phyloP scores from a whole-genome alignment of 352 stramenopile genomes.

The Pythium coloratum region DNA sequence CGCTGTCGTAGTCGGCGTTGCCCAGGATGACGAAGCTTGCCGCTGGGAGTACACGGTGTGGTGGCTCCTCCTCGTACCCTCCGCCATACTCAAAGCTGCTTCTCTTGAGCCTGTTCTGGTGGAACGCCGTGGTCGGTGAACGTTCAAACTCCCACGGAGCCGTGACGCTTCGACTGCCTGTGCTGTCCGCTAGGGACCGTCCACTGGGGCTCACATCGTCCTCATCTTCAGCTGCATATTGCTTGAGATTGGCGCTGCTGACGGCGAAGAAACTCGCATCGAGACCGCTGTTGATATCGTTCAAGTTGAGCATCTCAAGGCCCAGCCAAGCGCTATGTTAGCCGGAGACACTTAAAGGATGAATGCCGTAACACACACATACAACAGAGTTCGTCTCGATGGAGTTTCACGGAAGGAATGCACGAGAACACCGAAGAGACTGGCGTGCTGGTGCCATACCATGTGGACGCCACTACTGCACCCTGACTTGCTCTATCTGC shows the following conservation, averaged over 20 bases:
- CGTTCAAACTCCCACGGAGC: constrained; percentile 19
- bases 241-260: constrained; percentile 12
- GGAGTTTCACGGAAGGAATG: neutral
- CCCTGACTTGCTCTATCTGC: neutral
- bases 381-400: neutral
- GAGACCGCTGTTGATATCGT: constrained; percentile 12
- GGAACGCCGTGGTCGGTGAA: neutral
- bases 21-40: constrained; percentile 20
- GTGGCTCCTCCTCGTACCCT: neutral
- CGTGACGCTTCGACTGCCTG: constrained; percentile 7
- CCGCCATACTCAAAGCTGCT: constrained; percentile 7
- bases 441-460: neutral
- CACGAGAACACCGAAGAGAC: neutral
- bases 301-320: constrained; percentile 14
- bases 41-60: neutral
- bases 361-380: constrained; percentile 5
- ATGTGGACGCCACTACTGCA: neutral
- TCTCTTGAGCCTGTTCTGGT: neutral
- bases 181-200: neutral
- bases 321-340: neutral
- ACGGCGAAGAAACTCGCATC: constrained; percentile 19
- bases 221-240: neutral
- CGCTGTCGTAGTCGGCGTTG: neutral
- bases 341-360: constrained; percentile 1
- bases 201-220: neutral